Evolutionary conservation across 345 rosid species (phyloP).

Genomic region (Eucalyptus albens): DNA sequence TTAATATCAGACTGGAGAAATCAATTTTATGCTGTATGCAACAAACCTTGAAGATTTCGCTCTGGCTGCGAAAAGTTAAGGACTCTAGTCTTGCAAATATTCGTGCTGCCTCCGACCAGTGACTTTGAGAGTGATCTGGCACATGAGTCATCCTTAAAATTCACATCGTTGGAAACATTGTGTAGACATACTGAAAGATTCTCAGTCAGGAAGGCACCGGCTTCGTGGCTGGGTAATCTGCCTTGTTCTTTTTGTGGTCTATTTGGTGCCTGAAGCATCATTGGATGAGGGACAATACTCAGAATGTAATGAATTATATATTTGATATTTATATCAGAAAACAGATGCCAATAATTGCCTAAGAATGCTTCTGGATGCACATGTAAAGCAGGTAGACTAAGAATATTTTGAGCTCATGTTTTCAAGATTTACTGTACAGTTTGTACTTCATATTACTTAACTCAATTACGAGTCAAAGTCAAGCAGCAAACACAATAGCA

Average conservation of each 20-base stretch:
- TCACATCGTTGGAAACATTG: slow-evolving; percentile 36
- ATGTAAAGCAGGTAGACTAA: background rate
- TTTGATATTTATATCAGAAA: background rate
- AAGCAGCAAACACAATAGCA: background rate
- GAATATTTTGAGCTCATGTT: background rate
- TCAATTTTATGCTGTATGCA: background rate
- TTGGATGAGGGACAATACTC: background rate
- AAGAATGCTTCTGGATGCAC: background rate
- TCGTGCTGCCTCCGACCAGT: slow-evolving; percentile 67
- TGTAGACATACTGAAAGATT: slow-evolving; percentile 16
- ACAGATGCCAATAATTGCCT: background rate
- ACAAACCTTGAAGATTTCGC: slow-evolving; percentile 58
- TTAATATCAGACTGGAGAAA: background rate
- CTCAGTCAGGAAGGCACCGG: slow-evolving; percentile 22
- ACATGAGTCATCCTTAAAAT: slow-evolving; percentile 40
- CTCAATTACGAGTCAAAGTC: background rate
- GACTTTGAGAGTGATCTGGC: slow-evolving; percentile 55
- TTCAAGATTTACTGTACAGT: background rate
- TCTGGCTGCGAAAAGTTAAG: slow-evolving; percentile 40
- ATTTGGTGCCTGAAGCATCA: slow-evolving; percentile 57
- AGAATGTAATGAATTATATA: background rate
- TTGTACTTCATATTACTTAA: background rate
- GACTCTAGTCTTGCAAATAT: slow-evolving; percentile 64
- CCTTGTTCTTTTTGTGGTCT: slow-evolving; percentile 54
- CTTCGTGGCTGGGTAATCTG: slow-evolving; percentile 21